Base-by-base conservation (phyloP, 2,329 filamentous ascomycete species). In the Thielaviopsis ethacetica region DNA sequence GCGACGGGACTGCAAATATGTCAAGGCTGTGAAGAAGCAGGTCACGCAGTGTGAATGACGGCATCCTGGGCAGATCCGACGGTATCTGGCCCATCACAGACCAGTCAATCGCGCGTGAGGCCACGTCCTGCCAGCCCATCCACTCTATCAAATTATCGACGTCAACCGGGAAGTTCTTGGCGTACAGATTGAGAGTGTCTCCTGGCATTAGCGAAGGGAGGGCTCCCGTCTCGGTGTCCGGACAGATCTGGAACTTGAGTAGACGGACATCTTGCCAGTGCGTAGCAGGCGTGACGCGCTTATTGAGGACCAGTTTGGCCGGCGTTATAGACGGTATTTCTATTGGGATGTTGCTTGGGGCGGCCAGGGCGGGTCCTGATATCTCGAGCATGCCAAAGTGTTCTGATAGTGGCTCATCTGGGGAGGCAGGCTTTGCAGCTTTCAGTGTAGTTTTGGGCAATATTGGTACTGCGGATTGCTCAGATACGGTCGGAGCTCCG, bases 251-350 rank as follows among this genome's bases (percentile, higher is more conserved):
- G 15, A 97, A 75, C 1, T 75, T 77, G n/a, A 96, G 71, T 57
- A 87, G 80, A 0, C 93, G 86, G 52, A 97, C 91, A 72, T 98
- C 93, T 73, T 98, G 93, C 84, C 89, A 96, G 71, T 98, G 93
- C 1, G 75, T 73, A 1, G 69, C 54, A 0, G 91, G 83, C 0
- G 93, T 98, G 5, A 95, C 70, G 17, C 91, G 81, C 19, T 74
- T 69, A 66, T 95, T 95, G n/a, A 71, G 68, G 0, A 74, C 66
- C 0, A 98, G 68, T 0, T 70, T 77, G 9, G 84, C 69, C 0
- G 70, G 69, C 2, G 53, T 41, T 15, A 38, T 26, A 21, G 44
- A 55, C 2, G 38, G 51, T 3, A 61, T 61, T 26, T 57, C 55
- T 19, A 58, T 30, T 15, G 59, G 56, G 19, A 61, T 47, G 30